A percentile compares a stretch with the other conserved stretches of the same genome.
These are phyloP conservation scores for Tubosaeta sp. DNA, from an alignment of 768 basidiomycete species.

Conservation along the genomic window DNA sequence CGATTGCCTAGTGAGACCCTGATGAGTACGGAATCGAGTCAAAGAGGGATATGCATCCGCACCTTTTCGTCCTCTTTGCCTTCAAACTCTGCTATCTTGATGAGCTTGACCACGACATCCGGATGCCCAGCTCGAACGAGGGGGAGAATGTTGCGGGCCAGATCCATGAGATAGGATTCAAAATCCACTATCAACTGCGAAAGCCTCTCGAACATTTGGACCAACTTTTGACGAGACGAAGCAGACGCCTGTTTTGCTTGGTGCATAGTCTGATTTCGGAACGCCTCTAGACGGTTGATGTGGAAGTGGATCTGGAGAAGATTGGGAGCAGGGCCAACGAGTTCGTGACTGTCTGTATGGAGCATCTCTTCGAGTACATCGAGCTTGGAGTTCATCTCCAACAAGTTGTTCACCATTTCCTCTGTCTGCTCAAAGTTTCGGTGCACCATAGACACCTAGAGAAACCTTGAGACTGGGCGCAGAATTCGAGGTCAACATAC, in stretches of 20 bases:
- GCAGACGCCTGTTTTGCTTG: conserved; percentile 82
- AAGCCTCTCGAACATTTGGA: conserved; percentile 80
- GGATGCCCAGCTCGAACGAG: conserved; percentile 75
- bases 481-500: conserved; percentile 43
- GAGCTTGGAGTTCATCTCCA: conserved; percentile 87
- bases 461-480: not conserved
- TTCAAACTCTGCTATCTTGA: conserved; percentile 94
- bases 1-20: conserved; percentile 65
- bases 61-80: conserved; percentile 94
- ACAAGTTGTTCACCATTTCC: conserved; percentile 90
- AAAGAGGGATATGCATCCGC: conserved; percentile 1
- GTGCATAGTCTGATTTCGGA: conserved; percentile 93
- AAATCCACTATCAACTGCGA: conserved; percentile 78
- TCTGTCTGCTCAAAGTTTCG: conserved; percentile 93
- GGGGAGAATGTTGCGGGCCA: conserved; percentile 74
- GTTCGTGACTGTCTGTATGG: conserved; percentile 64
- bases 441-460: conserved; percentile 90
- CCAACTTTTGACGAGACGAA: conserved; percentile 61
- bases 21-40: not conserved
- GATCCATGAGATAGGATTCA: conserved; percentile 75
- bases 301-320: conserved; percentile 89
- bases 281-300: conserved; percentile 86
- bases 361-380: conserved; percentile 77
- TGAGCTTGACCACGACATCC: conserved; percentile 83
- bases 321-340: conserved; percentile 84